Conservation (phyloP, 352 stramenopile species). For the Globisporangium ultimum region DNA sequence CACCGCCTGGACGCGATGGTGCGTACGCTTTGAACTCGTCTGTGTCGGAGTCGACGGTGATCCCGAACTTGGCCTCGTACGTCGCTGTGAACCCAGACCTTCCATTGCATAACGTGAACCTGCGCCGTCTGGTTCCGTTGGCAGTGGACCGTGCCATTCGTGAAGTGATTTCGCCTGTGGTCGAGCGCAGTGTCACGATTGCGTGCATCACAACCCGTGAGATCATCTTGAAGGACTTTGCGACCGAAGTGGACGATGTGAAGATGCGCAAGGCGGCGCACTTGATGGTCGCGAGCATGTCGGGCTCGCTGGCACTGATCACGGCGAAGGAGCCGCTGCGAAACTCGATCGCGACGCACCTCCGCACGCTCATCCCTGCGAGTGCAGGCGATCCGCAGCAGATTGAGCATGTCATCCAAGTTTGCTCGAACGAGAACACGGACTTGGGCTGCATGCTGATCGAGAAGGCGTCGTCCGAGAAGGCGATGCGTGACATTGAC, state of each 20-base stretch:
- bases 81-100: slow-evolving; percentile 97
- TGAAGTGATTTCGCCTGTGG: slow-evolving; percentile 98
- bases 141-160: slow-evolving; percentile 97
- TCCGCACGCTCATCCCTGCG: slow-evolving; percentile 90
- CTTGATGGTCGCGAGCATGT: slow-evolving; percentile 98
- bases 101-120: slow-evolving; percentile 90
- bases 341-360: slow-evolving; percentile 96
- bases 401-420: slow-evolving; percentile 96
- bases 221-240: slow-evolving; percentile 99
- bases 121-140: slow-evolving; percentile 95
- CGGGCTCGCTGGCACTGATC: slow-evolving; percentile 96
- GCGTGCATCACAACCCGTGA: slow-evolving; percentile 98
- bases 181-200: slow-evolving; percentile 98
- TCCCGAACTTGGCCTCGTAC: slow-evolving; percentile 97
- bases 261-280: slow-evolving; percentile 98
- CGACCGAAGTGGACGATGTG: slow-evolving; percentile 91
- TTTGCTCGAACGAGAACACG: slow-evolving; percentile 98
- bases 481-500: slow-evolving; percentile 98
- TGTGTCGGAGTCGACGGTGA: slow-evolving; percentile 93
- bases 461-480: slow-evolving; percentile 99
- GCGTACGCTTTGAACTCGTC: slow-evolving; percentile 31
- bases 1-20: slow-evolving; percentile 26
- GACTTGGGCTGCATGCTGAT: slow-evolving; percentile 99
- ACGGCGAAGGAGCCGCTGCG: slow-evolving; percentile 97
- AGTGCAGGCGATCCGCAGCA: slow-evolving; percentile 86